Evolutionary conservation across 2,329 filamentous ascomycete genomes (phyloP).

Genomic region (Kalaharituber pfeilii): DNA sequence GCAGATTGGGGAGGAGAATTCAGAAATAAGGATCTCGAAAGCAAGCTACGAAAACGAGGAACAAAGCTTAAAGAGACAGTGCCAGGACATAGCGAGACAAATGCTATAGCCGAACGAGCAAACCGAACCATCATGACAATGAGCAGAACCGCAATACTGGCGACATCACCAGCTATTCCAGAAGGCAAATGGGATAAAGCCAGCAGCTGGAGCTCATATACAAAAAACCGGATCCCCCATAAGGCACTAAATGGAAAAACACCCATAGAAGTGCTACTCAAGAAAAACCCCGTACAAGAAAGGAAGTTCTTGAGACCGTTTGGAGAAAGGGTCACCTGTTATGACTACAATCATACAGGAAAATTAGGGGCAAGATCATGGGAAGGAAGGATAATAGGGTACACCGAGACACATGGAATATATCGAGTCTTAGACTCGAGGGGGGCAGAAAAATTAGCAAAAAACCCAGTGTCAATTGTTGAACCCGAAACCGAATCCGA

Average conservation of each 20-base stretch:
- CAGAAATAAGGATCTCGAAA: not conserved
- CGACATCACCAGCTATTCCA: no score
- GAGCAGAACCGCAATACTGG: not conserved
- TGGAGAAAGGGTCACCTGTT: not conserved
- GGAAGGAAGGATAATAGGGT: not conserved
- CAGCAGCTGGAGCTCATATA: not conserved
- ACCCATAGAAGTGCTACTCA: not conserved
- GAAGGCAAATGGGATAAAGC: not conserved
- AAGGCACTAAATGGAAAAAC: not conserved
- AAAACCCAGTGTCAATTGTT: not conserved
- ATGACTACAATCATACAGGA: not conserved
- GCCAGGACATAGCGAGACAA: not conserved
- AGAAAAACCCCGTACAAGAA: not conserved
- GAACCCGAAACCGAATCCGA: no score
- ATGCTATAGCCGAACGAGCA: not conserved
- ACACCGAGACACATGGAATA: not conserved
- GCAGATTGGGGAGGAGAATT: not conserved
- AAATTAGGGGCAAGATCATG: not conserved
- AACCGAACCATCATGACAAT: not conserved
- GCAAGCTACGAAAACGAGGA: not conserved
- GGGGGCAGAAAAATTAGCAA: not conserved
- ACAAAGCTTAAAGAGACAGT: not conserved
- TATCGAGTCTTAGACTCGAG: not conserved
- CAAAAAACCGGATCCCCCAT: constrained; percentile 1
- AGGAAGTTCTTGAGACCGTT: not conserved